Evolutionary conservation across 2,329 filamentous ascomycete genomes (phyloP), one percentile per base, ranked within the genome.

Genomic region (Uncinocarpus reesii): DNA sequence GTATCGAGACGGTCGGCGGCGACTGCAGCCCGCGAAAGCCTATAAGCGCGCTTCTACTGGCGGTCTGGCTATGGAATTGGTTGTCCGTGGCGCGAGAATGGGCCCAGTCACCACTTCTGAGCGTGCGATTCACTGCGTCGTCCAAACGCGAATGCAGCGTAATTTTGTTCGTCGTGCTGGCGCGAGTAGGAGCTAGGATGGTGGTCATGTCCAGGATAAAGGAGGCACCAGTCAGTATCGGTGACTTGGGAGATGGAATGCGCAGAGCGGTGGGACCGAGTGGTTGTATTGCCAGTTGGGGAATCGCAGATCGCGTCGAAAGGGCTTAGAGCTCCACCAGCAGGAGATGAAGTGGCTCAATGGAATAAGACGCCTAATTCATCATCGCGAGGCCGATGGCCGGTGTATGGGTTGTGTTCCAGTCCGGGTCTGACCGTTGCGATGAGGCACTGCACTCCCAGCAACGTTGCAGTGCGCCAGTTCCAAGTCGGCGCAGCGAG

Each of bases 181-280:
- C 44, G 31, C 47, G 21, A 6, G 50, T 38, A 24, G 53, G 16
- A 29, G 43, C 26, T 11, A 55, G 31, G 16, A 49, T 35, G 48
- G 53, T 40, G 49, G 51, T 55, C 53, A 55, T 55, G 47, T 53
- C 53, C 51, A 50, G 46, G 29, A 16, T 6, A 37, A 15, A 21
- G 15, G 31, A 15, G 28, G n/a, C 8, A 23, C n/a, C 2, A 11
- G 16, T 26, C 7, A 23, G 32, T 7, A 35, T 35, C 7, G 7
- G 32, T 16, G 13, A 35, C 32, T 28, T 28, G 26, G 26, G 26
- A n/a, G n/a, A n/a, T n/a, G n/a, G n/a, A n/a, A n/a, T n/a, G n/a
- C n/a, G n/a, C n/a, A n/a, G n/a, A n/a, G n/a, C n/a, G n/a, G n/a
- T n/a, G n/a, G n/a, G n/a, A n/a, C n/a, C n/a, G n/a, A n/a, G n/a